Conservation (phyloP, 106 monocot genomes). For the Dendrobium chrysotoxum region DNA sequence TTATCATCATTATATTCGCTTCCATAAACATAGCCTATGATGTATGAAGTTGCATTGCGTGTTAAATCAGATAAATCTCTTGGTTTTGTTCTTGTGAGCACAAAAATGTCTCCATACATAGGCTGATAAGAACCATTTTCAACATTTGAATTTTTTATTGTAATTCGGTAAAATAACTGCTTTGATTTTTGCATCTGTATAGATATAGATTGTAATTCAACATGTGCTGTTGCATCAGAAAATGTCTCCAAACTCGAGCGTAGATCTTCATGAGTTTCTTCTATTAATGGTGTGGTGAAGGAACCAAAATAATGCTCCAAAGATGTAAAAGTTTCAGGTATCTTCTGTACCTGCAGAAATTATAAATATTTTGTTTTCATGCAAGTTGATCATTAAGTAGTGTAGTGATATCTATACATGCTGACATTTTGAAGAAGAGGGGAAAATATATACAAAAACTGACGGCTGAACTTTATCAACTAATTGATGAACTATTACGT, state of each 20-base stretch:
- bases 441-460: too few relatives aligned
- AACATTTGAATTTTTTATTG: neutral
- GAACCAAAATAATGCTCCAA: slow-evolving; percentile 9
- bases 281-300: slow-evolving; percentile 10
- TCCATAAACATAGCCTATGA: slow-evolving; percentile 9
- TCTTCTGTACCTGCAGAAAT: neutral
- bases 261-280: slow-evolving; percentile 7
- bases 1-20: slow-evolving; percentile 11
- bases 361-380: neutral
- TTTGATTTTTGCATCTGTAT: neutral
- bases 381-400: neutral
- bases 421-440: neutral
- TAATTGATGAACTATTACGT: too few relatives aligned
- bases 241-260: neutral
- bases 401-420: neutral
- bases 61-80: slow-evolving; percentile 16
- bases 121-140: slow-evolving; percentile 15
- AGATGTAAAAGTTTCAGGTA: slow-evolving; percentile 11
- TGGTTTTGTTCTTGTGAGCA: slow-evolving; percentile 14
- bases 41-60: slow-evolving; percentile 1
- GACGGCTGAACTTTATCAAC: too few relatives aligned
- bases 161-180: neutral
- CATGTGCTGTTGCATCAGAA: neutral
- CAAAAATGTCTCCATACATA: slow-evolving; percentile 17
- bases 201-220: neutral